Conservation (phyloP, 768 basidiomycete genomes). For the Amanita thiersii region DNA sequence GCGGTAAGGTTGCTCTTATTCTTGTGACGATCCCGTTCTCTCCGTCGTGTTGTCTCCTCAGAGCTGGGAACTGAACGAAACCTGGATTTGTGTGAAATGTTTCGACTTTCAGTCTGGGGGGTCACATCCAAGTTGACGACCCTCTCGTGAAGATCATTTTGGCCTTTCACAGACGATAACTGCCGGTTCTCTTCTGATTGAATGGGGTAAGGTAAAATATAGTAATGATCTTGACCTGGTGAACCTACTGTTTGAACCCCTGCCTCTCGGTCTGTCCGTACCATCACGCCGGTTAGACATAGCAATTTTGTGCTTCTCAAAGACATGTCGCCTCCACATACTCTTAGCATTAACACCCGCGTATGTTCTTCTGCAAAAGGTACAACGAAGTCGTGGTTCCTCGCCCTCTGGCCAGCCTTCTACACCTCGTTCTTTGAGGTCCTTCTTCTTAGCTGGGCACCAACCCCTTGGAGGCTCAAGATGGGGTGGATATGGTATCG, state of each 20-base stretch:
- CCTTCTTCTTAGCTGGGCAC: slow-evolving; percentile 83
- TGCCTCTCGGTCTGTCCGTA: slow-evolving; percentile 53
- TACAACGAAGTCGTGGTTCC: slow-evolving; percentile 73
- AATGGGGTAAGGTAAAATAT: background rate
- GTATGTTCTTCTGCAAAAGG: slow-evolving; percentile 78
- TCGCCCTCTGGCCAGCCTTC: slow-evolving; percentile 78
- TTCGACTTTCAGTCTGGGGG: slow-evolving; percentile 27
- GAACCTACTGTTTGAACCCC: slow-evolving; percentile 56
- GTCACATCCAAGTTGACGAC: slow-evolving; percentile 31
- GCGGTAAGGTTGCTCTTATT: slow-evolving; percentile 12
- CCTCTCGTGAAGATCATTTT: slow-evolving; percentile 33
- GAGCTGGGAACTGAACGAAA: slow-evolving; percentile 29
- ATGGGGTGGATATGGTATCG: slow-evolving; percentile 66
- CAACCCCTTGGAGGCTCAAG: slow-evolving; percentile 81
- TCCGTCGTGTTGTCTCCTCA: slow-evolving; percentile 14
- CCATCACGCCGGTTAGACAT: slow-evolving; percentile 82
- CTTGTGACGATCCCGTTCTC: slow-evolving; percentile 16
- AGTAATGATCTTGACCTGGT: background rate
- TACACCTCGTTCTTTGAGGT: slow-evolving; percentile 56
- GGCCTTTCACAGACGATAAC: slow-evolving; percentile 14
- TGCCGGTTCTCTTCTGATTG: slow-evolving; percentile 52
- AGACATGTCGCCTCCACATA: slow-evolving; percentile 87
- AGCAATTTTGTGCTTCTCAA: slow-evolving; percentile 85
- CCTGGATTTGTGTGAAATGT: slow-evolving; percentile 32
- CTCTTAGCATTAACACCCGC: slow-evolving; percentile 86